A percentile compares a stretch with the other conserved stretches of the same genome.
phyloP scores from a whole-genome alignment of 2,329 filamentous ascomycete genomes.

The Nemania diffusa region DNA sequence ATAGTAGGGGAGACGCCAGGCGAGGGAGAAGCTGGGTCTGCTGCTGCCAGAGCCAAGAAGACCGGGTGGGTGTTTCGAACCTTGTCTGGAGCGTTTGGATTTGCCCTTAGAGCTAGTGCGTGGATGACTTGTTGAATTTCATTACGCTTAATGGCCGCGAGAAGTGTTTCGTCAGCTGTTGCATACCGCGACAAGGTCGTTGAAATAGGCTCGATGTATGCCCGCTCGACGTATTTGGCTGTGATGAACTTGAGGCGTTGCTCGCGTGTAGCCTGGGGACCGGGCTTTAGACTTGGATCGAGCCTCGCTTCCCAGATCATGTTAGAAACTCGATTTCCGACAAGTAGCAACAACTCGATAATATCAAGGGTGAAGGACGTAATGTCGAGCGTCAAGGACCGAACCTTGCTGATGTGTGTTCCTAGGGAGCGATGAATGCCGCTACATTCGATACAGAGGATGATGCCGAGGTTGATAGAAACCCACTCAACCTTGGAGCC shows the following conservation, averaged over 20 bases:
- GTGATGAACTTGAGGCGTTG: constrained; percentile 96
- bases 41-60: constrained; percentile 90
- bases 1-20: constrained; percentile 55
- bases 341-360: constrained; percentile 88
- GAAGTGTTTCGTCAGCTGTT: constrained; percentile 85
- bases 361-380: constrained; percentile 97
- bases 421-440: constrained; percentile 96
- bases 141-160: constrained; percentile 95
- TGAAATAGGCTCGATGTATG: constrained; percentile 82
- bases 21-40: constrained; percentile 84
- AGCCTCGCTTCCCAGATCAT: constrained; percentile 94
- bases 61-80: constrained; percentile 89
- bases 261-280: constrained; percentile 82
- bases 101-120: constrained; percentile 84
- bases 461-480: constrained; percentile 95
- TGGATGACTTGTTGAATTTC: constrained; percentile 95
- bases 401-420: constrained; percentile 97
- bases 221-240: constrained; percentile 87
- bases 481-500: constrained; percentile 97
- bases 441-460: constrained; percentile 97
- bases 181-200: constrained; percentile 78
- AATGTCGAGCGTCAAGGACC: constrained; percentile 93
- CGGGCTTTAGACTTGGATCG: constrained; percentile 78
- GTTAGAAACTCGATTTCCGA: constrained; percentile 95
- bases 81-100: constrained; percentile 86